Evolutionary conservation across 1,139 yeast species (phyloP).

Genomic region (Lodderomyces parapsilosis): DNA sequence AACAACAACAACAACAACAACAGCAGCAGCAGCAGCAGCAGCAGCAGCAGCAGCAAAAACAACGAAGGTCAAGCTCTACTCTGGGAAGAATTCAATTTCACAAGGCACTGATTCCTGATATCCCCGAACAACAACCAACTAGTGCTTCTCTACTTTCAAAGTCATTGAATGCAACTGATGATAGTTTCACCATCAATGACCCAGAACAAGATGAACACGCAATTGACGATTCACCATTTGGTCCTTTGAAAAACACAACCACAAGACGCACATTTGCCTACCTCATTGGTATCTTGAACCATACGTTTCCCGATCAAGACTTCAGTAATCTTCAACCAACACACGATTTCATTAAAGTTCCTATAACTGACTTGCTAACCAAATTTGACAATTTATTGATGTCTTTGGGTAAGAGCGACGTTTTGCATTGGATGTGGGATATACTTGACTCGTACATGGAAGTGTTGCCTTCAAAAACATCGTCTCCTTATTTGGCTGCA

Average conservation of each 20-base stretch:
- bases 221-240: constrained; percentile 80
- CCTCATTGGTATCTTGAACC: constrained; percentile 83
- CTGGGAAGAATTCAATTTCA: constrained; percentile 11
- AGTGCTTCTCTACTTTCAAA: constrained; percentile 15
- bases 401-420: constrained; percentile 68
- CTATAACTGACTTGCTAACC: constrained; percentile 57
- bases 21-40: constrained; percentile 22
- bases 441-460: constrained; percentile 83
- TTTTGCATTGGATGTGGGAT: constrained; percentile 79
- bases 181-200: constrained; percentile 12
- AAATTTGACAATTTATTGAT: constrained; percentile 77
- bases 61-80: constrained; percentile 25
- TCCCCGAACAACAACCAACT: constrained; percentile 1
- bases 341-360: constrained; percentile 55
- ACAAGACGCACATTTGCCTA: constrained; percentile 90
- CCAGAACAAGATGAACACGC: constrained; percentile 20
- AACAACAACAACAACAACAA: constrained; percentile 2
- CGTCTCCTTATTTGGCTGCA: constrained; percentile 20
- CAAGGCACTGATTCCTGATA: constrained; percentile 9
- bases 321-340: constrained; percentile 85
- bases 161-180: constrained; percentile 21
- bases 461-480: constrained; percentile 38
- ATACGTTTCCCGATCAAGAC: constrained; percentile 95
- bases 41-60: constrained; percentile 16
- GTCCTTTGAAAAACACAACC: constrained; percentile 81